Base-by-base conservation (phyloP, 352 stramenopile genomes). In the Globisporangium cystogenes region DNA sequence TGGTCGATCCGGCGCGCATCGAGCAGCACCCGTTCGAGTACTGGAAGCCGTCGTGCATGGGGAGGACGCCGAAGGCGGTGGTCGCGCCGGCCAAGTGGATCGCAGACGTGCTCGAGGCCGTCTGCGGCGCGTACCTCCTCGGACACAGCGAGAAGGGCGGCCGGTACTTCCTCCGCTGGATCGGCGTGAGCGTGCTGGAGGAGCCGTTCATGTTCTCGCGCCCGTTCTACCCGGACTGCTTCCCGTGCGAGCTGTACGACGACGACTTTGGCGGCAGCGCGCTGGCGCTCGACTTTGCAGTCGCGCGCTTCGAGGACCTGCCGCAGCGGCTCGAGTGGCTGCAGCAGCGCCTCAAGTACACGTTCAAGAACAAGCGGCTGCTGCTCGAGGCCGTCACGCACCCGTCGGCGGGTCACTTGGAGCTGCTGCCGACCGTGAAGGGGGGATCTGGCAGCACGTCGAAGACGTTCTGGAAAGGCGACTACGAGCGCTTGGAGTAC, bases 401-500 rank as follows among this genome's bases (percentile, higher is more conserved):
- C 49, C 77, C 82, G 26, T 91, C 82, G 0, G 77, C 87, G 5
- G 78, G 82, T 18, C 63, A 68, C n/a, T 51, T 91, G 40, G 55
- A 76, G n/a, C 52, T 92, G 12, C 68, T 71, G 3, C 65, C 70
- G 15, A n/a, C 66, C 80, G 8, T 59, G 41, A 3, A 37, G 27
- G 14, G 20, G 15, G 1, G 23, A 55, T 43, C 8, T 3, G 14
- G 2, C 14, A 52, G 48, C n/a, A 60, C 64, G 31, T 70, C 78
- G 56, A 72, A 78, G 21, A 73, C 49, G 11, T 58, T 70, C 15
- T 94, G 79, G 81, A 82, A 73, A 50, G 73, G 78, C n/a, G 78
- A 96, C 55, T 96, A 96, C 43, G 84, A 96, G 59, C 83, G 87
- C 6, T 55, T 96, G 8, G 87, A 96, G 57, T 96, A 93, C 51